These are phyloP conservation scores for Leptosphaerulina australis DNA, from an alignment of 2,329 filamentous ascomycete species.

Conservation along the genomic window DNA sequence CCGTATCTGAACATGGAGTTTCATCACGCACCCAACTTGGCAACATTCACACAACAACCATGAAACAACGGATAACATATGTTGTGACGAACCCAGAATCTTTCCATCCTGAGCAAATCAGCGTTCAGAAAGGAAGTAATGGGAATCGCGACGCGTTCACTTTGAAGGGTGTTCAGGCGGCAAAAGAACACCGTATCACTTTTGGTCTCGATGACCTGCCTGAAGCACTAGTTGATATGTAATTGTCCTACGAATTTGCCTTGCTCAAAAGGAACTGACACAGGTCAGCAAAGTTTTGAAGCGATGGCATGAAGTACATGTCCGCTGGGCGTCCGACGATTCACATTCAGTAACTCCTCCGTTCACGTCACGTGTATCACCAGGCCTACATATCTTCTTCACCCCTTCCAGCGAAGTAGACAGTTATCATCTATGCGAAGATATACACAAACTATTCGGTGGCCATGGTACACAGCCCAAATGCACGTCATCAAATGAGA, in stretches of 20 bases:
- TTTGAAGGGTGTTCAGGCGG: conserved; percentile 67
- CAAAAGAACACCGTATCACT: conserved; percentile 80
- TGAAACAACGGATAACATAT: conserved; percentile 81
- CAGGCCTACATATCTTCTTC: conserved; percentile 82
- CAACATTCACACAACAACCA: conserved; percentile 26
- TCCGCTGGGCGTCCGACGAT: conserved; percentile 74
- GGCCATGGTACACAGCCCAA: conserved; percentile 57
- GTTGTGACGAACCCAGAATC: conserved; percentile 69
- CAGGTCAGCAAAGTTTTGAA: conserved; percentile 63
- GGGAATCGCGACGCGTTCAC: conserved; percentile 55
- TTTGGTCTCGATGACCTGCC: conserved; percentile 76
- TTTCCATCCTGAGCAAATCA: conserved; percentile 68
- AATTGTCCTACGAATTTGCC: background rate
- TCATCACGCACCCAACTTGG: conserved; percentile 18
- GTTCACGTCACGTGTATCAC: conserved; percentile 74
- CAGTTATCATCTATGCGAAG: conserved; percentile 57
- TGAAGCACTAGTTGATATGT: conserved; percentile 23
- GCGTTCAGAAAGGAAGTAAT: conserved; percentile 52
- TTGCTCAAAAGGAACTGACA: background rate
- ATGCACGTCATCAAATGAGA: conserved; percentile 61
- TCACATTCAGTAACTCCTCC: conserved; percentile 68
- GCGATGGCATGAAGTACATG: conserved; percentile 72
- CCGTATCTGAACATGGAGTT: conserved; percentile 8
- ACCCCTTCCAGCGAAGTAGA: conserved; percentile 60
- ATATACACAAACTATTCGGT: conserved; percentile 65